Base-by-base conservation (phyloP, 441 rosid species). In the Mallotus repandus region DNA sequence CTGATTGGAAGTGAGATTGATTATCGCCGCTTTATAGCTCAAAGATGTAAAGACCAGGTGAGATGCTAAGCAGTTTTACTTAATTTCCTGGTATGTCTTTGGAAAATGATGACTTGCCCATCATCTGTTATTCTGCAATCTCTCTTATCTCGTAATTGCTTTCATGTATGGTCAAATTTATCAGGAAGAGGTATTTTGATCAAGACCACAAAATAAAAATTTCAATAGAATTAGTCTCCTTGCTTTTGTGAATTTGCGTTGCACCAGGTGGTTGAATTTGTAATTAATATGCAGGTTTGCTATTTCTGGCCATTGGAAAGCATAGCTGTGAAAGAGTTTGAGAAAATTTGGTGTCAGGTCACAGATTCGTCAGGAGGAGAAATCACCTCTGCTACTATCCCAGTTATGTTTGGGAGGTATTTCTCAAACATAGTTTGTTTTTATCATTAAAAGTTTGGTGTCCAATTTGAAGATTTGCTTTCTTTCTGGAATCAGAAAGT, bases 381-480 rank as follows among this genome's bases (percentile, higher is more conserved):
- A 78, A 83, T 94, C 78, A 86, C 82, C 61, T 87, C 90, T 14
- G 72, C 61, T 10, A 86, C 89, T 19, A 80, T 94, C 58, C 89
- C 90, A 19, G 95, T 94, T 72, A 92, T 94, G 97, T 92, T 94
- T 80, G 98, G 98, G 70, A 94, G 98, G 98, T 92, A 84, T 25
- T 70, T 78, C 32, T 73, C 18, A 63, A 75, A 70, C 58, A 65
- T 56, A 59, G 46, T 38, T 66, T 32, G 0, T 38, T 54, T 70
- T 5, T 45, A 56, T 50, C 66, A 32, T 45, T 61, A 19, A 5
- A 65, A 75, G n/a, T 50, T 56, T 63, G 38, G 18, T 61, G 52
- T 59, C 59, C 13, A 41, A 48, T 35, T 55, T 66, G 48, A 76
- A 66, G 21, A 10, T 55, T 21, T 58, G 18, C 59, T 54, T 79